Percentiles rank a stretch among this genome's conserved stretches.
These are phyloP conservation scores for Pythium plurisporium DNA, from an alignment of 352 stramenopile genomes.

Conservation along the genomic window DNA sequence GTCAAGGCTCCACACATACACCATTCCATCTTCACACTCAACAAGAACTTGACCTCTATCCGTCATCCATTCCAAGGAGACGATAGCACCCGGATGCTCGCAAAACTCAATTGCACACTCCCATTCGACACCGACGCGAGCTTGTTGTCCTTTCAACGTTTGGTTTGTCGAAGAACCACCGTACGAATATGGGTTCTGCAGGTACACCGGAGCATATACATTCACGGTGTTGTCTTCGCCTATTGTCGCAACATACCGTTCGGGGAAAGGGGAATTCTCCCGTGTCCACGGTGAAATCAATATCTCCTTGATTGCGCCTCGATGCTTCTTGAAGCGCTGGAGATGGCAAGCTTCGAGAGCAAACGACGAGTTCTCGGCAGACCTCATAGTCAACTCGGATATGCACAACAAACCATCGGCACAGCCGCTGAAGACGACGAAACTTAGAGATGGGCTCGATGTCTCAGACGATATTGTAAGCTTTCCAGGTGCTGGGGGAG, in stretches of 20 bases:
- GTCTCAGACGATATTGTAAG: not conserved
- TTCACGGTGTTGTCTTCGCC: constrained; percentile 55
- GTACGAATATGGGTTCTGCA: constrained; percentile 29
- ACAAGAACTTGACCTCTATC: constrained; percentile 54
- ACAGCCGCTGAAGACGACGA: constrained; percentile 68
- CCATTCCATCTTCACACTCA: constrained; percentile 69
- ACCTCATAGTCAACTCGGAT: constrained; percentile 42
- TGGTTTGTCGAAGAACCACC: not conserved
- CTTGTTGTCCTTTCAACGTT: too few species aligned
- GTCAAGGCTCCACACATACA: constrained; percentile 76
- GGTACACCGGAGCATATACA: constrained; percentile 57
- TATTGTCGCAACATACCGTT: constrained; percentile 59
- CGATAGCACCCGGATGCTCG: constrained; percentile 56
- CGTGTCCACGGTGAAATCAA: constrained; percentile 42
- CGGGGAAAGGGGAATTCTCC: constrained; percentile 32
- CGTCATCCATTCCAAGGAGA: constrained; percentile 52
- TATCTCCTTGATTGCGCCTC: constrained; percentile 59
- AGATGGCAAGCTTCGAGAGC: constrained; percentile 36
- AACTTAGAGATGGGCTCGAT: constrained; percentile 38
- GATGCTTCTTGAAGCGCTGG: constrained; percentile 59
- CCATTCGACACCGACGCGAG: constrained; percentile 37
- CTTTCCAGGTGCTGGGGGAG: constrained; percentile 1
- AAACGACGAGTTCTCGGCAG: constrained; percentile 26
- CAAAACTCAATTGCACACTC: constrained; percentile 57
- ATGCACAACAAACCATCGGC: constrained; percentile 54